Base-by-base conservation (phyloP, 1,284 basidiomycete genomes). In the Sanghuangporus baumii region DNA sequence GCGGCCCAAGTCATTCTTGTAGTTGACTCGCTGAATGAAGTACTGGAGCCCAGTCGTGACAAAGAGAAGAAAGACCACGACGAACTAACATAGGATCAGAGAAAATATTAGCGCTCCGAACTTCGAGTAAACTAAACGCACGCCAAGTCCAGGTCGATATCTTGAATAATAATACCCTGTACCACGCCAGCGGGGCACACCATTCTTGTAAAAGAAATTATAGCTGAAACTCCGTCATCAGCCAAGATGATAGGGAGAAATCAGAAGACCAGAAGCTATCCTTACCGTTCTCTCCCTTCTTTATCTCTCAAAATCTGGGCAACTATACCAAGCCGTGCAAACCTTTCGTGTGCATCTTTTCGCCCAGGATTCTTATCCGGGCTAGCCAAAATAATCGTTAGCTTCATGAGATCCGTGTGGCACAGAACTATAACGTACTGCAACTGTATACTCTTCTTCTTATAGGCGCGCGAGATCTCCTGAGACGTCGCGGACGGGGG, bases 351-450 rank as follows among this genome's bases (percentile, higher is more conserved):
- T 40, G 90, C 83, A 60, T 84, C 83, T 72, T 89, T 90, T 48
- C 91, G 83, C 61, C 86, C 83, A 0, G 87, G 91, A 74, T 96
- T 96, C 80, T 98, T 96, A 75, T 96, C 94, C 12, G 94, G 95
- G 74, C 93, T 95, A 31, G 68, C 48, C 60, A 65, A 26, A 66
- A 60, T 16, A 31, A 37, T 51, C 56, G 34, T 43, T 36, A 18
- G 40, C 26, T 3, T 26, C 23, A 3, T 26, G 2, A 26, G 3
- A 3, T 26, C 23, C 3, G 2, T 26, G 23, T 31, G 26, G 26
- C 3, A 31, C 26, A 31, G 26, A 31, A 1, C 3, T 31, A 31
- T 40, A 37, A 79, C 89, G 70, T 68, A 96, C 93, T 96, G 95
- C 58, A 95, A 78, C 66, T 85, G 80, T 70, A 96, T 83, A 72